Percentiles rank a stretch among this genome's conserved stretches.
Evolutionary conservation across 83 land plant genomes (phyloP).

Genomic region (Diphasiastrum complanatum): DNA sequence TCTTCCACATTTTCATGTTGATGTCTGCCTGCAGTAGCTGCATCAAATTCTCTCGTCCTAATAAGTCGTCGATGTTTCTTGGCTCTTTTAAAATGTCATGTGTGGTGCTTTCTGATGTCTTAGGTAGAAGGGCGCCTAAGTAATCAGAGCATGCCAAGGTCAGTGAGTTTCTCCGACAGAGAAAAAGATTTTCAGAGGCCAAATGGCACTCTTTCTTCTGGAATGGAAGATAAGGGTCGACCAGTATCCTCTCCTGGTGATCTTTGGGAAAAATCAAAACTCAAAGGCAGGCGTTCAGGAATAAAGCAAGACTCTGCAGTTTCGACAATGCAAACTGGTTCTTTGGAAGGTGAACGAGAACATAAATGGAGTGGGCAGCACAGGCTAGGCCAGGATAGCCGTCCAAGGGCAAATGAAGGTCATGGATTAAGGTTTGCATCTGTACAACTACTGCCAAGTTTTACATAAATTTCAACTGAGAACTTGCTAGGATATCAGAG

Average conservation of each 20-base stretch:
- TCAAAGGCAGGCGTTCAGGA: slow-evolving; percentile 79
- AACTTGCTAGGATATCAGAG: not conserved
- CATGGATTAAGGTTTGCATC: slow-evolving; percentile 56
- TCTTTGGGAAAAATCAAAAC: slow-evolving; percentile 74
- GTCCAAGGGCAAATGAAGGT: slow-evolving; percentile 51
- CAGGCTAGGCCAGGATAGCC: slow-evolving; percentile 46
- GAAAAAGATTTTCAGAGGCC: slow-evolving; percentile 59
- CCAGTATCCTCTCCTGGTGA: slow-evolving; percentile 49
- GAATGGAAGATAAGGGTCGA: slow-evolving; percentile 64
- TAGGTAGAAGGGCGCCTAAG: slow-evolving; percentile 59
- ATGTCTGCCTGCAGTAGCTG: too few relatives aligned
- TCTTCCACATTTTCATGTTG: too few relatives aligned
- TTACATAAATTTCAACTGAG: not conserved
- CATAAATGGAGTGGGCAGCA: slow-evolving; percentile 51
- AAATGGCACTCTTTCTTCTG: slow-evolving; percentile 29
- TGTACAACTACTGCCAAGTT: not conserved
- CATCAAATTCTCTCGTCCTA: too few relatives aligned
- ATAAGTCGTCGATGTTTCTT: too few relatives aligned
- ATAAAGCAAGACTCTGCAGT: slow-evolving; percentile 53
- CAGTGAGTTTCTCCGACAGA: slow-evolving; percentile 41
- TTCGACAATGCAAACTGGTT: slow-evolving; percentile 41
- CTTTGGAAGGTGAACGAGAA: slow-evolving; percentile 62
- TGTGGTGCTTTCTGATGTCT: too few relatives aligned
- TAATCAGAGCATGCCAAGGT: slow-evolving; percentile 35
- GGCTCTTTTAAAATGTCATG: too few relatives aligned